Conservation (phyloP, 2,329 filamentous ascomycete species). For the Microascus cirrosus region DNA sequence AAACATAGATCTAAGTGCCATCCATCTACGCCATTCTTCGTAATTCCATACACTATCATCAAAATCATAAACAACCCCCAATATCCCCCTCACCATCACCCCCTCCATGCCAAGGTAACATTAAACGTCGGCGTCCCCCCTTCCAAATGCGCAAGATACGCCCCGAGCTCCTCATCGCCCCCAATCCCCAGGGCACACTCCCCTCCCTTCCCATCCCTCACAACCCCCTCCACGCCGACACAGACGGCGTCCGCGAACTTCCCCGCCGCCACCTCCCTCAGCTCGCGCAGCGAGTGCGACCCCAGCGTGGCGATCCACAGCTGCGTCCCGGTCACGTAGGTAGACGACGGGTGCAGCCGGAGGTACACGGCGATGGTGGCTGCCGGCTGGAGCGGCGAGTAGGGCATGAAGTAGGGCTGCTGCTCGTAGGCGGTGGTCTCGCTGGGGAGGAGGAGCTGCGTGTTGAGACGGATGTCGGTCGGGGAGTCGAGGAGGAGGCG, state of each 20-base stretch:
- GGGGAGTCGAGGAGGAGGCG: background rate
- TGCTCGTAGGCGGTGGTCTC: background rate
- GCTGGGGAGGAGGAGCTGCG: slow-evolving; percentile 19
- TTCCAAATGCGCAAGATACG: slow-evolving; percentile 57
- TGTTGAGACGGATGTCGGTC: slow-evolving; percentile 21
- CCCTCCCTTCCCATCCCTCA: slow-evolving; percentile 46
- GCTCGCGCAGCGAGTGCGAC: slow-evolving; percentile 45
- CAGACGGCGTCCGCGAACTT: slow-evolving; percentile 52
- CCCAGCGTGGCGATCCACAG: slow-evolving; percentile 58
- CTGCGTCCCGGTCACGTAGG: slow-evolving; percentile 33
- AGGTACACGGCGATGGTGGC: slow-evolving; percentile 50
- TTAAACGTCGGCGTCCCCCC: slow-evolving; percentile 29
- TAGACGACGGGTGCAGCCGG: slow-evolving; percentile 55
- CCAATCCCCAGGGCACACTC: slow-evolving; percentile 57
- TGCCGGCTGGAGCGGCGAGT: background rate
- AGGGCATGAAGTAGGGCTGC: slow-evolving; percentile 9
- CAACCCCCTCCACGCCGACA: slow-evolving; percentile 52
- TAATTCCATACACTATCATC: background rate
- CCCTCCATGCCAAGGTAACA: slow-evolving; percentile 23
- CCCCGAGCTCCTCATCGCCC: slow-evolving; percentile 59
- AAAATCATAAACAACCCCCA: background rate
- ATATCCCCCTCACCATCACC: background rate
- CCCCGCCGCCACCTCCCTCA: slow-evolving; percentile 48
- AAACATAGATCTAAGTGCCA: background rate
- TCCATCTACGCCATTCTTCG: background rate